These are phyloP conservation scores for Cochliopodium minus DNA, from an alignment of 208 protist genomes.

Conservation along the genomic window DNA sequence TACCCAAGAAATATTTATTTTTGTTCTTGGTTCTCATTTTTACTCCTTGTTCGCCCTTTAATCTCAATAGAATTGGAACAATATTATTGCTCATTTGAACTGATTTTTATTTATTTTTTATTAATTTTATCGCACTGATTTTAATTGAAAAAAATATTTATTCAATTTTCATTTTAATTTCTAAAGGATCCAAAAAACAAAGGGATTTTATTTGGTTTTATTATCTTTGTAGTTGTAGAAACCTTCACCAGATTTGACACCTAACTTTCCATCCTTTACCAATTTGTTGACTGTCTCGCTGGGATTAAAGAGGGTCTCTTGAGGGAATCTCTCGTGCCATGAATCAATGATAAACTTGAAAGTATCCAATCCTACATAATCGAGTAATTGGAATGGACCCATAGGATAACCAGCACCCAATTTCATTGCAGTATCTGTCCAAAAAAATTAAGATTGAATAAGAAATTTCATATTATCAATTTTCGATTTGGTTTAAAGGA, in stretches of 20 bases:
- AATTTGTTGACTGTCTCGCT: too few species aligned
- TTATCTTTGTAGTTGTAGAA: slow-evolving; percentile 23
- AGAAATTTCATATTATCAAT: not conserved
- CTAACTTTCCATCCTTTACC: slow-evolving; percentile 52
- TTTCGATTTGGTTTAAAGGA: slow-evolving; percentile 11
- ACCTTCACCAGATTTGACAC: slow-evolving; percentile 30
- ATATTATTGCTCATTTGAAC: too few species aligned
- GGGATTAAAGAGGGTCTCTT: slow-evolving; percentile 44
- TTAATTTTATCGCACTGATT: too few species aligned
- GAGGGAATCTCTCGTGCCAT: slow-evolving; percentile 30
- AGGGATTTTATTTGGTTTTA: too few species aligned
- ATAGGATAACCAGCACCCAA: slow-evolving; percentile 45
- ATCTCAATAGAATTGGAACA: too few species aligned
- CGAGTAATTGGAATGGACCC: slow-evolving; percentile 36
- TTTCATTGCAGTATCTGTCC: slow-evolving; percentile 39
- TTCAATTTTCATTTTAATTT: too few species aligned
- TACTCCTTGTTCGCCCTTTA: too few species aligned
- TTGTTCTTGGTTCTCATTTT: too few species aligned
- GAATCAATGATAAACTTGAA: slow-evolving; percentile 37
- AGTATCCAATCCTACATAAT: slow-evolving; percentile 58
- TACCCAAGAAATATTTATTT: too few species aligned
- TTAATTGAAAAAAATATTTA: too few species aligned
- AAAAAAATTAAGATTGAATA: not conserved
- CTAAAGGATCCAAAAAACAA: too few species aligned
- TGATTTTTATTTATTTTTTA: too few species aligned